Evolutionary conservation across 225 moss, liverwort and hornwort genomes (phyloP), one percentile per base, ranked within the genome.

Genomic region (Polytrichum commune): DNA sequence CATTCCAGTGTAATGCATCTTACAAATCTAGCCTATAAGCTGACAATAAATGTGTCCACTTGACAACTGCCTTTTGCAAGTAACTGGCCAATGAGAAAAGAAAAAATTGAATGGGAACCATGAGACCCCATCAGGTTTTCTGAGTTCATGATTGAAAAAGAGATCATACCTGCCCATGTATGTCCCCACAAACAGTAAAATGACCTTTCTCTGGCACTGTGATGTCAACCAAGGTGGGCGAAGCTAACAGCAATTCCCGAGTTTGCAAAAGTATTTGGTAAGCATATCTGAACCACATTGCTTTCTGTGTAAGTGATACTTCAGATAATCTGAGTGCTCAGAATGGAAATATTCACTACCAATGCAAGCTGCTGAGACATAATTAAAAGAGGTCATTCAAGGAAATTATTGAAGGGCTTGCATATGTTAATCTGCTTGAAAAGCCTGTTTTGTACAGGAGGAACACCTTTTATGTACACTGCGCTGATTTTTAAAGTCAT

Each of bases 111-210:
- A 46, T 46, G 46, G 3, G 13, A 46, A 13, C 13, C 46, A 16
- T 46, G 46, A 38, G 38, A 16, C 46, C 3, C 3, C 13, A 46
- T 46, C 46, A 46, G 46, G 46, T 46, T 46, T 26, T 46, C 46
- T 46, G 46, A 46, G 13, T 13, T 46, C 46, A 46, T 13, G 16
- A 13, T 13, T 4, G 16, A 2, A 13, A 46, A 5, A 69, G 62
- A 67, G 66, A 66, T 25, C 2, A 32, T 75, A 98, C 98, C 98
- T 98, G 98, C 35, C 98, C 98, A 77, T 98, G 98, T 79, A 98
- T 89, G 79, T 98, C 98, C 70, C 98, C 98, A 84, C 98, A 98
- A 74, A 95, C 82, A 62, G 98, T 98, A 62, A 98, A 95, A 75
- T 86, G 89, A 32, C 87, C 88, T 54, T 86, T 83, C 53, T 88